phyloP scores from a whole-genome alignment of 108 stramenopile species.

The Licmophora abbreviata region DNA sequence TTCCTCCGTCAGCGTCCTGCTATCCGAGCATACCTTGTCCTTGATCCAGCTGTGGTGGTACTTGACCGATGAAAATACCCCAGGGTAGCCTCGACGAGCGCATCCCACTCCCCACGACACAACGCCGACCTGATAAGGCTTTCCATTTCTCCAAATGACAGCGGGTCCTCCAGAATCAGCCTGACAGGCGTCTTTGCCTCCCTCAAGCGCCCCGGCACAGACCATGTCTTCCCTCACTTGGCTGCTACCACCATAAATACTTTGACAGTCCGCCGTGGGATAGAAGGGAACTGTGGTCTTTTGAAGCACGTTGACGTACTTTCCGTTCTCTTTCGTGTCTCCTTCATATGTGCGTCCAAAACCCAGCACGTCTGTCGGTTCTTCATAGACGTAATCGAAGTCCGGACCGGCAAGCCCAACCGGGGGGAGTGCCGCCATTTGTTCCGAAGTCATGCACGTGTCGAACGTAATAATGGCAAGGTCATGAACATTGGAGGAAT shows the following conservation, averaged over 20 bases:
- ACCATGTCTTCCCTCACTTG: conserved; percentile 10
- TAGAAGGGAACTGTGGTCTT: too few species aligned
- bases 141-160: conserved; percentile 8
- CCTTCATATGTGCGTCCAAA: conserved; percentile 12
- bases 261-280: not conserved
- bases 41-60: conserved; percentile 14
- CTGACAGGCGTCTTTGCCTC: conserved; percentile 32
- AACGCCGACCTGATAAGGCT: conserved; percentile 36
- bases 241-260: conserved; percentile 20
- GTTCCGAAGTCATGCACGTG: conserved; percentile 7
- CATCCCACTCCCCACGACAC: conserved; percentile 53
- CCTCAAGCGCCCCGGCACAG: conserved; percentile 9
- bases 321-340: too few species aligned
- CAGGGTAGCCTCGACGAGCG: conserved; percentile 28
- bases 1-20: too few species aligned
- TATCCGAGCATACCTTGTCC: conserved; percentile 10
- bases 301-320: too few species aligned
- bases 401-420: conserved; percentile 17
- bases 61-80: conserved; percentile 25
- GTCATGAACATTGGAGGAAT: conserved; percentile 14
- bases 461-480: conserved; percentile 19
- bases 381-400: conserved; percentile 2
- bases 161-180: conserved; percentile 52
- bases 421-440: conserved; percentile 1
- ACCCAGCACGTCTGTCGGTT: conserved; percentile 1